Conservation (phyloP, 257 asterid genomes). For the Gentiana macrophylla region DNA sequence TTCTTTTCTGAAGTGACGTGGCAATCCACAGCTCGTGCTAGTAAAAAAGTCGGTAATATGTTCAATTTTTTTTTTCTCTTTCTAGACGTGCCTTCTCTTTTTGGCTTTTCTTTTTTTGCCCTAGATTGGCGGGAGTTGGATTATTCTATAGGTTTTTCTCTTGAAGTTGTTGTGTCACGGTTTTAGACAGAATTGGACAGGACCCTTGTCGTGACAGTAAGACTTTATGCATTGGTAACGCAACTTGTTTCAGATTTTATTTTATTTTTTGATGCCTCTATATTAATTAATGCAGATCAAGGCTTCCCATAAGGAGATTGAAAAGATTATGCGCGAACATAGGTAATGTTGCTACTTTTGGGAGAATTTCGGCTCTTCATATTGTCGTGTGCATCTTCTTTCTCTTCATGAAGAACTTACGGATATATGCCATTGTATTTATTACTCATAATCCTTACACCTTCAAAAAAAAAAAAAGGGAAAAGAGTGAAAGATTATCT, state of each 20-base stretch:
- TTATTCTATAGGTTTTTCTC: not conserved
- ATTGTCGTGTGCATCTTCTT: too few species aligned
- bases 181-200: too few species aligned
- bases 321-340: conserved; percentile 70
- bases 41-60: not conserved
- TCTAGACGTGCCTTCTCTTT: not conserved
- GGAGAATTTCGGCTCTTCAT: not conserved
- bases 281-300: conserved; percentile 56
- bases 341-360: conserved; percentile 25
- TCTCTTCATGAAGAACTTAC: too few species aligned
- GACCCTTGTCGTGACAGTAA: too few species aligned
- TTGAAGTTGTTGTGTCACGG: too few species aligned
- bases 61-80: not conserved
- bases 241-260: too few species aligned
- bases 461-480: not conserved
- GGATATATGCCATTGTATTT: too few species aligned
- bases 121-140: not conserved
- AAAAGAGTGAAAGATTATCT: not conserved
- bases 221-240: too few species aligned
- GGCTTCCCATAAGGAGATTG: conserved; percentile 84
- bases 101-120: not conserved
- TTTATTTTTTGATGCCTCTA: not conserved
- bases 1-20: too few species aligned
- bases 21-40: too few species aligned
- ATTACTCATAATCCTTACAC: too few species aligned